These are phyloP conservation scores for Trichoderma semiorbis DNA, from an alignment of 2,329 filamentous ascomycete species.

Conservation along the genomic window DNA sequence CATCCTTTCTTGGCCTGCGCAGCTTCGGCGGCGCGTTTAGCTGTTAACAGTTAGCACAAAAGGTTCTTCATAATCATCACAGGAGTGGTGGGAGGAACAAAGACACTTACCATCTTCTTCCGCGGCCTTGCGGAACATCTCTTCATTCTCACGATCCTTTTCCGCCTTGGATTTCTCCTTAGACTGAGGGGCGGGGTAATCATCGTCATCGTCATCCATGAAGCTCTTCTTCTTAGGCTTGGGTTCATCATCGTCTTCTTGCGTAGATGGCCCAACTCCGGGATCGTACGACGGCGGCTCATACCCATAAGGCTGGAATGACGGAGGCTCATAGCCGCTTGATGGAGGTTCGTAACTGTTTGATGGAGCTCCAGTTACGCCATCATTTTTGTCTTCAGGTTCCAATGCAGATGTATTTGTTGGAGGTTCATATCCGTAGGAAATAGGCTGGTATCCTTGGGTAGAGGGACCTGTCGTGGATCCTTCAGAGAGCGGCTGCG, in stretches of 20 bases:
- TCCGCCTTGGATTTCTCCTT: constrained; percentile 61
- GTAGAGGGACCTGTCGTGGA: constrained; percentile 21
- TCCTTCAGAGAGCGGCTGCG: neutral
- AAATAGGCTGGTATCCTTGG: constrained; percentile 40
- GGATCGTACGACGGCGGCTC: constrained; percentile 58
- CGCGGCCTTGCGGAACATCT: constrained; percentile 80
- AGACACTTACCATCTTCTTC: constrained; percentile 62
- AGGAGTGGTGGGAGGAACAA: neutral
- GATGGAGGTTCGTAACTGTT: constrained; percentile 20
- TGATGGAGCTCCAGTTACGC: constrained; percentile 30
- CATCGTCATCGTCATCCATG: constrained; percentile 79
- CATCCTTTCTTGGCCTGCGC: constrained; percentile 62
- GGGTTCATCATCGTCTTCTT: constrained; percentile 45
- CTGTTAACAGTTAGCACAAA: constrained; percentile 36
- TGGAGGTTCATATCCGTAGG: constrained; percentile 51
- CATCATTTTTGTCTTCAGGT: constrained; percentile 20
- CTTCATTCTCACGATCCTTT: constrained; percentile 75
- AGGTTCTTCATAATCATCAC: neutral
- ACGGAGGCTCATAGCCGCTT: constrained; percentile 58
- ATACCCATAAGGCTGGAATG: constrained; percentile 58
- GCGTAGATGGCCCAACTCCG: constrained; percentile 38
- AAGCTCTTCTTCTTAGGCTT: constrained; percentile 72
- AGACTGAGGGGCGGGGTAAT: constrained; percentile 51
- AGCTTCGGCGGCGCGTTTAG: constrained; percentile 56
- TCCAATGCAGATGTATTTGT: constrained; percentile 30